A percentile compares a stretch with the other conserved stretches of the same genome.
These are phyloP conservation scores for Cladorrhinum sp. DNA, from an alignment of 2,329 filamentous ascomycete species.

Conservation along the genomic window DNA sequence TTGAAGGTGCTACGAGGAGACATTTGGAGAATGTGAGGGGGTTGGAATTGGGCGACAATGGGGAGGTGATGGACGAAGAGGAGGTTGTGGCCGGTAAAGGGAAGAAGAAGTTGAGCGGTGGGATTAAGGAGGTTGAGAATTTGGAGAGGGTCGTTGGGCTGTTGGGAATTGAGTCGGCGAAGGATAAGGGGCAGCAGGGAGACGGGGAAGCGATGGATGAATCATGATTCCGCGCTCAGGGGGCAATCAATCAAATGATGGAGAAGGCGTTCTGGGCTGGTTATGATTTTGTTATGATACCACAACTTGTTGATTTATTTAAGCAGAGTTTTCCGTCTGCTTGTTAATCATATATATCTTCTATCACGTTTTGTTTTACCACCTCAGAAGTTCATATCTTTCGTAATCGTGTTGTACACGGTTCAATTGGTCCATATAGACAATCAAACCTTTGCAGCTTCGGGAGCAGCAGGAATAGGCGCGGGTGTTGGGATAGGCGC, in stretches of 20 bases:
- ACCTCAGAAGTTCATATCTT: not conserved
- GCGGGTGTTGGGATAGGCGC: not conserved
- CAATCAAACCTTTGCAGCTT: not conserved
- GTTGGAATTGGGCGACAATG: conserved; percentile 59
- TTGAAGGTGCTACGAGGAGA: conserved; percentile 73
- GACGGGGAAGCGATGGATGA: conserved; percentile 29
- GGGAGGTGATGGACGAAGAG: conserved; percentile 64
- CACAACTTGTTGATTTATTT: not conserved
- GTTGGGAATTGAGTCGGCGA: conserved; percentile 29
- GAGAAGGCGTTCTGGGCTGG: not conserved
- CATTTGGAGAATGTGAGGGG: conserved; percentile 71
- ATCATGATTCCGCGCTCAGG: conserved; percentile 21
- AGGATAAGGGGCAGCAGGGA: conserved; percentile 1
- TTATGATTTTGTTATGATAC: conserved; percentile 5
- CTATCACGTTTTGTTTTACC: not conserved
- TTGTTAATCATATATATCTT: not conserved
- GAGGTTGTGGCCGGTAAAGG: conserved; percentile 48
- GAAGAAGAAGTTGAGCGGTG: conserved; percentile 11
- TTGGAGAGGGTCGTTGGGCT: conserved; percentile 50
- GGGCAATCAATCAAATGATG: no score
- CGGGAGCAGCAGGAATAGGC: not conserved
- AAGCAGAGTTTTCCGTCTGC: not conserved
- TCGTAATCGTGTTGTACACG: not conserved
- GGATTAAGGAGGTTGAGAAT: conserved; percentile 50
- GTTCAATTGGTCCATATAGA: no score